A percentile compares a stretch with the other conserved stretches of the same genome.
Evolutionary conservation across 306 rosid species (phyloP).

Genomic region (Gillenia trifoliata): DNA sequence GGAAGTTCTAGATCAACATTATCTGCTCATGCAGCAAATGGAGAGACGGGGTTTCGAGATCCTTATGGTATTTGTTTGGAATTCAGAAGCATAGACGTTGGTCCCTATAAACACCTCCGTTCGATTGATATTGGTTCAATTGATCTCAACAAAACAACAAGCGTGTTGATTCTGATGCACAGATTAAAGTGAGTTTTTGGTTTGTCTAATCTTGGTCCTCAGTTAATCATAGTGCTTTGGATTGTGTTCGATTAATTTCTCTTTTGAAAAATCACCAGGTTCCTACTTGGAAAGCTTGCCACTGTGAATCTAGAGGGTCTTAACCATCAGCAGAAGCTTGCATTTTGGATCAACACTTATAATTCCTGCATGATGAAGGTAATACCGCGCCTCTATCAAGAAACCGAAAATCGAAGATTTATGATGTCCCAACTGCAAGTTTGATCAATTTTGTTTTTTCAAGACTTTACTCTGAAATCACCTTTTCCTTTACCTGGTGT

Average conservation of each 20-base stretch:
- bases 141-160: conserved; percentile 59
- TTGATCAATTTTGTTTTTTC: not conserved
- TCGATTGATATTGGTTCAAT: conserved; percentile 54
- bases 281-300: conserved; percentile 66
- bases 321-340: conserved; percentile 88
- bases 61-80: conserved; percentile 63
- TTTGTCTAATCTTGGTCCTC: not conserved
- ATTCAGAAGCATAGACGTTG: conserved; percentile 47
- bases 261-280: conserved; percentile 37
- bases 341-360: conserved; percentile 92
- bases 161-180: conserved; percentile 54
- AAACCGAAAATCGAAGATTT: not conserved
- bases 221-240: conserved; percentile 2
- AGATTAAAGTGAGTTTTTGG: conserved; percentile 63
- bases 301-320: conserved; percentile 76
- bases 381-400: conserved; percentile 18
- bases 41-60: conserved; percentile 50
- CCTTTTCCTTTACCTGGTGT: not conserved
- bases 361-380: conserved; percentile 92
- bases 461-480: not conserved
- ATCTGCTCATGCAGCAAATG: conserved; percentile 25
- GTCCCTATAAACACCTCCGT: conserved; percentile 59
- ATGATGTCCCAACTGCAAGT: not conserved
- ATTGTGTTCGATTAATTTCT: not conserved
- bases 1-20: conserved; percentile 19